Evolutionary conservation across 2,329 filamentous ascomycete genomes (phyloP).

Genomic region (Sarocladiaceae sp.): DNA sequence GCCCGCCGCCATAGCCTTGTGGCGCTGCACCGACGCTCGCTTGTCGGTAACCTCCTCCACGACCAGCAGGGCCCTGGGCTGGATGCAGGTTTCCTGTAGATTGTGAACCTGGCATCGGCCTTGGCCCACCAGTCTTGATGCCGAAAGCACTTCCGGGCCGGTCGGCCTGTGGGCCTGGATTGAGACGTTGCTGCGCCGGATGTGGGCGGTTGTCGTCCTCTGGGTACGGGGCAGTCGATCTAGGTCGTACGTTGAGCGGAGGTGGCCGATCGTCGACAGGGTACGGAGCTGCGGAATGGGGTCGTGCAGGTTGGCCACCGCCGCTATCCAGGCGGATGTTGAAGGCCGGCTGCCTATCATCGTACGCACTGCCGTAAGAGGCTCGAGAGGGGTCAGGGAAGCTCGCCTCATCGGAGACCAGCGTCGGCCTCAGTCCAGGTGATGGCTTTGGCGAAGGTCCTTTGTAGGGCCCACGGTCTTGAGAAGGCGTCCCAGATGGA

Average conservation of each 20-base stretch:
- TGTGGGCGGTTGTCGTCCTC: constrained; percentile 37
- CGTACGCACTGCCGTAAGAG: constrained; percentile 20
- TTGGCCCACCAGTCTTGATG: constrained; percentile 36
- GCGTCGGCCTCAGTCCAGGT: constrained; percentile 31
- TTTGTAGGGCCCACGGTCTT: constrained; percentile 16
- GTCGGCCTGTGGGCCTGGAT: constrained; percentile 30
- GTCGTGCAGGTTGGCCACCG: constrained; percentile 26
- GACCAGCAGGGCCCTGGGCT: constrained; percentile 31
- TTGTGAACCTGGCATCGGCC: constrained; percentile 24
- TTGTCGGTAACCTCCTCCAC: constrained; percentile 31
- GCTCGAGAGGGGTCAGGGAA: constrained; percentile 42
- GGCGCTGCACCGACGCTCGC: constrained; percentile 29
- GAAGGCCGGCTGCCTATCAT: constrained; percentile 43
- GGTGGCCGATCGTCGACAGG: constrained; percentile 60
- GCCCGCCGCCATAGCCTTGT: constrained; percentile 11
- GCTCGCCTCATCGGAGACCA: constrained; percentile 31
- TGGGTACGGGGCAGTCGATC: constrained; percentile 45
- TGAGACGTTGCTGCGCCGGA: constrained; percentile 1
- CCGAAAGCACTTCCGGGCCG: constrained; percentile 48
- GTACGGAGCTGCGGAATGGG: constrained; percentile 60
- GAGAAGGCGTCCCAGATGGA: constrained; percentile 3
- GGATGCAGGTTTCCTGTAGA: constrained; percentile 41
- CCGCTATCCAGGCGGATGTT: constrained; percentile 39
- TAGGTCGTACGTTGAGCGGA: constrained; percentile 37
- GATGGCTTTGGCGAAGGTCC: constrained; percentile 34